Evolutionary conservation across 768 basidiomycete species (phyloP), one percentile per base, ranked within the genome.

Genomic region (Rhodotorula graminis): DNA sequence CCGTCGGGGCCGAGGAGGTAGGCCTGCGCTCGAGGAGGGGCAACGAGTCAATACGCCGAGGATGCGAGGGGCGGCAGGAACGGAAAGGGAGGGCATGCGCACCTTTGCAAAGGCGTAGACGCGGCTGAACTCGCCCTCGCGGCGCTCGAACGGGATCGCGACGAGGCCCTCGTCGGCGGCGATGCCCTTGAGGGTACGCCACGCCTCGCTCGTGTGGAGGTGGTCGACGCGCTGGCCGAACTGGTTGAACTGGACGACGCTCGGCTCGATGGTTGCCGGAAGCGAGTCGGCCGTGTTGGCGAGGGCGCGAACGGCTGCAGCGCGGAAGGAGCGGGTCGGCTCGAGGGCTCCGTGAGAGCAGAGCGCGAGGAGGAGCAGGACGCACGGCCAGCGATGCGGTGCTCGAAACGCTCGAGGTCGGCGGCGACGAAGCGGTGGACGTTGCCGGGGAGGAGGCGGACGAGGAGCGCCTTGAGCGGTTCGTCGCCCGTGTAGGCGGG

Each of bases 191-290:
- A 91, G 82, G 29, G 82, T 82, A 23, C 87, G 82, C 90, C 90
- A 92, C 0, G 86, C 88, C 77, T 90, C 89, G 27, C 87, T 88
- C 2, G 89, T 90, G 52, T 87, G 83, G 0, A 92, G 84, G 9
- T 82, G 80, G 79, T 92, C 90, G 15, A 90, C 81, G 19, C 87
- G 85, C 60, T 80, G 77, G 0, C 90, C 90, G 87, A 87, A 91
- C 73, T 90, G 87, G 76, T 90, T 84, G 77, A 90, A 91, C 79
- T 91, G 90, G 0, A 83, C 83, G 31, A 91, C 80, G 11, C 53
- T 46, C 3, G 78, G 76, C 52, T 77, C 74, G 31, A 61, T 25
- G 18, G 79, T 82, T 0, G 88, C 87, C 9, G 70, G 70, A 16
- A 21, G 37, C 3, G n/a, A 2, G 50, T 73, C 69, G 33, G 50